These are phyloP conservation scores for Fusarium sacchari DNA, from an alignment of 2,329 filamentous ascomycete genomes.

Conservation along the genomic window DNA sequence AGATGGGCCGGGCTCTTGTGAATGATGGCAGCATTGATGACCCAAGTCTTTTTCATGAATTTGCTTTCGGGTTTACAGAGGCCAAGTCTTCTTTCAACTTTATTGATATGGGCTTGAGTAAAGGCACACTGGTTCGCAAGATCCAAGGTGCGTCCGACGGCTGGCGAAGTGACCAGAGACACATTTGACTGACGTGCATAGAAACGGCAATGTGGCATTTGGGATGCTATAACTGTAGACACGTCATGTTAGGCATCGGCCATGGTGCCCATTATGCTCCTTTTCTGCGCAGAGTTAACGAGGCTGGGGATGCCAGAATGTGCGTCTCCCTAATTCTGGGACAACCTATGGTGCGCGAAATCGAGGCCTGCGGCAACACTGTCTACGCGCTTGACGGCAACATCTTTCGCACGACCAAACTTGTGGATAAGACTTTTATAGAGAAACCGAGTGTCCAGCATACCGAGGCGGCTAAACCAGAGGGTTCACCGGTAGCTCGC, in stretches of 20 bases:
- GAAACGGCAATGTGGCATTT: constrained; percentile 67
- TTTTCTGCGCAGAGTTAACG: constrained; percentile 65
- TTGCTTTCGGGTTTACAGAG: constrained; percentile 69
- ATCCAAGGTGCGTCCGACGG: constrained; percentile 60
- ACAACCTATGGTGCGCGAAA: constrained; percentile 59
- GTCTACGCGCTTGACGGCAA: constrained; percentile 57
- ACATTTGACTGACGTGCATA: constrained; percentile 40
- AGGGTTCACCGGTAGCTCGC: constrained; percentile 15
- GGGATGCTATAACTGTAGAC: constrained; percentile 69
- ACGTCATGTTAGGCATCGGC: constrained; percentile 69
- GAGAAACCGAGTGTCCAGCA: not conserved
- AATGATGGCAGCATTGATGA: constrained; percentile 58
- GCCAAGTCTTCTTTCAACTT: constrained; percentile 70
- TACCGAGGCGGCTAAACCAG: not conserved
- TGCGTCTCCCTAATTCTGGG: constrained; percentile 67
- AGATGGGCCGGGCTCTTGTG: constrained; percentile 61
- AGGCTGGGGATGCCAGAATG: constrained; percentile 52
- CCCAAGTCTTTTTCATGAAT: constrained; percentile 62
- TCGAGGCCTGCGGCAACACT: constrained; percentile 58
- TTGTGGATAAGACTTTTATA: constrained; percentile 49
- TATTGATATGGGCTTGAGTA: constrained; percentile 68
- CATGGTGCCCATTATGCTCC: constrained; percentile 70
- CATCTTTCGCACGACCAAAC: constrained; percentile 65
- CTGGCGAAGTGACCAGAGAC: not conserved
- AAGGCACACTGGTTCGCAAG: constrained; percentile 68